Base-by-base conservation (phyloP, 2,329 filamentous ascomycete species). In the Salinomyces thailandicus region DNA sequence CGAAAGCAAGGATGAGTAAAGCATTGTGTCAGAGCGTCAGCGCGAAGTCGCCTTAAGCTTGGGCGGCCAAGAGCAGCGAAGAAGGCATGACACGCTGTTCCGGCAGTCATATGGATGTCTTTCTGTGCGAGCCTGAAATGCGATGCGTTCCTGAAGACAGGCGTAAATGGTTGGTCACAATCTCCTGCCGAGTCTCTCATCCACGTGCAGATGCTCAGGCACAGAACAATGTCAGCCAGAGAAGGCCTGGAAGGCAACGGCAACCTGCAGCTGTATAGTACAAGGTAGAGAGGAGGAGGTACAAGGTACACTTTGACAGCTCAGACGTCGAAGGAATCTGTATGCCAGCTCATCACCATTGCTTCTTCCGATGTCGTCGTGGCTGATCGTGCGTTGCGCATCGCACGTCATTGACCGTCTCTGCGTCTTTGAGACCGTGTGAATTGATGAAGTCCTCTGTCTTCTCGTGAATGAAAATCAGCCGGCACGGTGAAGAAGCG, bases 1-100 rank as follows among this genome's bases (percentile, higher is more conserved):
- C 59, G 79, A 87, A 61, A 75, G 79, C 35, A 85, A 93, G 64
- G 70, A 73, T 44, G 57, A 55, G 40, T 43, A 47, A 35, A 32
- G 15, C 9, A 17, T n/a, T 24, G n/a, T 7, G 20, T n/a, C 7
- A 24, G 20, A 24, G n/a, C n/a, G n/a, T n/a, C n/a, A n/a, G n/a
- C n/a, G n/a, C n/a, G n/a, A n/a, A n/a, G n/a, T n/a, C n/a, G n/a
- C n/a, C n/a, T n/a, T n/a, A n/a, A n/a, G n/a, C n/a, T n/a, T n/a
- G n/a, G n/a, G n/a, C n/a, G n/a, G n/a, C n/a, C n/a, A n/a, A n/a
- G n/a, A n/a, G n/a, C n/a, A n/a, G n/a, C n/a, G n/a, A n/a, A n/a
- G n/a, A n/a, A n/a, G n/a, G n/a, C n/a, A 24, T n/a, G 20, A n/a
- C 20, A 24, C 20, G 20, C 20, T 7, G 7, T 24, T 24, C 7